phyloP scores from a whole-genome alignment of 1,139 yeast genomes.

The Pichia cactophila region DNA sequence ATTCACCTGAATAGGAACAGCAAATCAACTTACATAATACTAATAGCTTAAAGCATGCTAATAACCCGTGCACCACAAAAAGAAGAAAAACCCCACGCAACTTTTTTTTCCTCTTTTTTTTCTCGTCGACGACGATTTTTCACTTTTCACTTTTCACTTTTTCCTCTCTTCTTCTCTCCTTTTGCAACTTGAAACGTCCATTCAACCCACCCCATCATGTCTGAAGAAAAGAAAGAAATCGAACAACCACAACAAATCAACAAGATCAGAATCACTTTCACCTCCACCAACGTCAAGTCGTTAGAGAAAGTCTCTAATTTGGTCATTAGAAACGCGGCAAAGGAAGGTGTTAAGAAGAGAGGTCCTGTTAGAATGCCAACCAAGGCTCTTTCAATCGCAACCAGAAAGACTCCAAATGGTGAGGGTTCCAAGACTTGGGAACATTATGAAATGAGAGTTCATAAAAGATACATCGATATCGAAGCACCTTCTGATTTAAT shows the following conservation, averaged over 20 bases:
- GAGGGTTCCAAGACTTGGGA: constrained; percentile 99
- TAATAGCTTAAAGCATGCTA: too few relatives aligned
- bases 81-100: too few relatives aligned
- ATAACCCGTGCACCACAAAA: too few relatives aligned
- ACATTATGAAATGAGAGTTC: constrained; percentile 99
- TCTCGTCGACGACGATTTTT: not conserved
- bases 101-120: too few relatives aligned
- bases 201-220: constrained; percentile 37
- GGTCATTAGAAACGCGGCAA: constrained; percentile 84
- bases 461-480: constrained; percentile 99
- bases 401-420: constrained; percentile 99
- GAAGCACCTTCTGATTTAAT: constrained; percentile 94
- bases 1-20: too few relatives aligned
- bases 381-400: constrained; percentile 95
- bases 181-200: constrained; percentile 24
- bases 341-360: constrained; percentile 77
- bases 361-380: constrained; percentile 99
- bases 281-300: constrained; percentile 98
- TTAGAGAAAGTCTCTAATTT: constrained; percentile 89
- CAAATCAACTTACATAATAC: too few relatives aligned
- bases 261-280: constrained; percentile 98
- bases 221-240: constrained; percentile 70
- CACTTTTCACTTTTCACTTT: not conserved
- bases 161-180: constrained; percentile 9
- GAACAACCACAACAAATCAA: constrained; percentile 79